A percentile compares a stretch with the other conserved stretches of the same genome.
Evolutionary conservation across 2,329 filamentous ascomycete genomes (phyloP).

Genomic region (Fusarium equiseti): DNA sequence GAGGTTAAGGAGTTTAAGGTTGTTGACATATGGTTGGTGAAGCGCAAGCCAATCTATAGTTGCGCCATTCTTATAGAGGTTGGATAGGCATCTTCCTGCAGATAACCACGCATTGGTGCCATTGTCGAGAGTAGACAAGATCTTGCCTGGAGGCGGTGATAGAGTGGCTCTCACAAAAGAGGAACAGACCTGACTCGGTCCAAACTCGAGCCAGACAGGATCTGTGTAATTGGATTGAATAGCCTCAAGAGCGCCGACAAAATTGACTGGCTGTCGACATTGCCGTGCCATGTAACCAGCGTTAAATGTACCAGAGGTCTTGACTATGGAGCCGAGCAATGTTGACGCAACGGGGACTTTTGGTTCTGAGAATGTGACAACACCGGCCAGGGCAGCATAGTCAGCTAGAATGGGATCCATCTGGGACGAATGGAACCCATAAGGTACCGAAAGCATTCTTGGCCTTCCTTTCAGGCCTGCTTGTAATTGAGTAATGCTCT

Average conservation of each 20-base stretch:
- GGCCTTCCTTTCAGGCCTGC: not conserved
- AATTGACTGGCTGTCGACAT: not conserved
- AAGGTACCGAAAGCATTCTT: conserved; percentile 49
- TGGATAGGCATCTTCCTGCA: not conserved
- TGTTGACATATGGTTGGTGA: not conserved
- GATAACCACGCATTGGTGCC: not conserved
- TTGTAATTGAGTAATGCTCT: conserved; percentile 7
- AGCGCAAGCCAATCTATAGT: not conserved
- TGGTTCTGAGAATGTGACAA: conserved; percentile 1
- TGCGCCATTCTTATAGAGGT: not conserved
- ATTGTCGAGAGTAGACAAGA: not conserved
- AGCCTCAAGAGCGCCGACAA: not conserved
- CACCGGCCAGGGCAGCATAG: conserved; percentile 51
- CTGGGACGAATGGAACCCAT: conserved; percentile 53
- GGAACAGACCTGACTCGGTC: not conserved
- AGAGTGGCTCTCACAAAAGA: not conserved
- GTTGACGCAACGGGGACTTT: conserved; percentile 13
- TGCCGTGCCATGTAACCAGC: not conserved
- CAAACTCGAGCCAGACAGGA: not conserved
- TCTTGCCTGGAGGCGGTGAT: not conserved
- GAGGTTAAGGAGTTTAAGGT: not conserved
- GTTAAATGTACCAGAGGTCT: not conserved
- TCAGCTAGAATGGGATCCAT: conserved; percentile 59
- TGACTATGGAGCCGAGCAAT: not conserved
- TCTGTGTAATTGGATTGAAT: not conserved